Percentiles rank a stretch among this genome's conserved stretches.
Conservation (phyloP, 1,284 basidiomycete species). For the Wallemia mellicola region DNA sequence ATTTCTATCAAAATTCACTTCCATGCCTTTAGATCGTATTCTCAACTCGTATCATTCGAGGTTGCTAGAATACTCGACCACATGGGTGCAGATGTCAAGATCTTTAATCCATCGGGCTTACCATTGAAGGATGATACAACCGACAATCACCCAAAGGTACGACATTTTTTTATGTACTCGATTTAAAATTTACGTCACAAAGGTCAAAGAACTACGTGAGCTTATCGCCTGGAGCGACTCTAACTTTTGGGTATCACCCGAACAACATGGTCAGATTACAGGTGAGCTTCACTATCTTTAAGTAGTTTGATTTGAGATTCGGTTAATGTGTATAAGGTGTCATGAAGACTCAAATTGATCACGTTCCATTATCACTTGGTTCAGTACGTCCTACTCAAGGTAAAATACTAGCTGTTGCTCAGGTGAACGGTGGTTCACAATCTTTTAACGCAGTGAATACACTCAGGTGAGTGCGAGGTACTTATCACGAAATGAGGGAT, state of each 20-base stretch:
- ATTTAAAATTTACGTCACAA: too few species aligned
- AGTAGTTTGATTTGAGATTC: too few species aligned
- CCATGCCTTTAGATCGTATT: too few species aligned
- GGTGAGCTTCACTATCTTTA: too few species aligned
- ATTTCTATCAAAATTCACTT: too few species aligned
- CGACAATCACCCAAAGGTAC: conserved; percentile 9
- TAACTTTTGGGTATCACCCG: conserved; percentile 15
- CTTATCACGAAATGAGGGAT: too few species aligned
- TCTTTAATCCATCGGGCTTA: conserved; percentile 13
- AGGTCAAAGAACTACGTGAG: conserved; percentile 12
- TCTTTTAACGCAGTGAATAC: conserved; percentile 17
- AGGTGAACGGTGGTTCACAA: conserved; percentile 16
- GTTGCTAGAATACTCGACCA: conserved; percentile 12
- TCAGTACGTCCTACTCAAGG: conserved; percentile 17
- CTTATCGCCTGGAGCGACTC: conserved; percentile 13
- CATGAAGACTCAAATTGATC: conserved; percentile 17
- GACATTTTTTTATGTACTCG: too few species aligned
- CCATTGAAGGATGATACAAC: conserved; percentile 15
- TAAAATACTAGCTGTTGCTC: conserved; percentile 11
- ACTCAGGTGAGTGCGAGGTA: too few species aligned
- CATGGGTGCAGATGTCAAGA: conserved; percentile 14
- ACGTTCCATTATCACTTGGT: conserved; percentile 15
- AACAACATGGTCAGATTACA: conserved; percentile 15
- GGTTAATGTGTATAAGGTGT: too few species aligned
- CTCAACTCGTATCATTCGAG: conserved; percentile 14